Evolutionary conservation across 83 land plant species (phyloP).

Genomic region (Picea abies): DNA sequence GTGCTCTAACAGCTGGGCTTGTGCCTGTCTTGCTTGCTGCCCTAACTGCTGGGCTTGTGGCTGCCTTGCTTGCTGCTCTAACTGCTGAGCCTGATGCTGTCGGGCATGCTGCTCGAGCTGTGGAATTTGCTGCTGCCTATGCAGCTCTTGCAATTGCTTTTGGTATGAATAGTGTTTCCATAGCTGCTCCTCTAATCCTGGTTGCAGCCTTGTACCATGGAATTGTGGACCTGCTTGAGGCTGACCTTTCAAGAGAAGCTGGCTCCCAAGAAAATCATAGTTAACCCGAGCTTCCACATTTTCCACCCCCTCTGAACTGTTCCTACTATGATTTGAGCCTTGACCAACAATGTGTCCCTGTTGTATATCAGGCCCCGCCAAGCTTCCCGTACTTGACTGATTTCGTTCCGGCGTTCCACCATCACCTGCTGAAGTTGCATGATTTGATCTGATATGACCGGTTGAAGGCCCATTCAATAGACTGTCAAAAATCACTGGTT

Average conservation of each 20-base stretch:
- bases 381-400: conserved; percentile 18
- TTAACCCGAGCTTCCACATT: conserved; percentile 10
- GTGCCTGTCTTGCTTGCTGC: conserved; percentile 4
- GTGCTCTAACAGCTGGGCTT: background rate
- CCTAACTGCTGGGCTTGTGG: background rate
- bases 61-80: conserved; percentile 7
- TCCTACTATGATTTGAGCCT: background rate
- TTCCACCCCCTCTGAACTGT: background rate
- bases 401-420: conserved; percentile 7
- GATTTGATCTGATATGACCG: conserved; percentile 13
- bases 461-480: background rate
- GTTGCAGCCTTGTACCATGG: conserved; percentile 10
- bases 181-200: background rate
- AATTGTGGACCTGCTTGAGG: conserved; percentile 6
- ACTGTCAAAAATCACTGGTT: conserved; percentile 7
- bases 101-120: conserved; percentile 16
- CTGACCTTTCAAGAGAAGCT: conserved; percentile 13
- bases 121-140: conserved; percentile 9
- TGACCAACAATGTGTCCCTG: conserved; percentile 10
- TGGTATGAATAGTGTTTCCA: conserved; percentile 8
- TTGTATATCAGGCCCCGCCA: conserved; percentile 5
- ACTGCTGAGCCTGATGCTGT: conserved; percentile 3
- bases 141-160: conserved; percentile 5
- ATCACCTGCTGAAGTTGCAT: conserved; percentile 7
- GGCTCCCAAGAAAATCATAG: conserved; percentile 17